Percentiles rank a stretch among this genome's conserved stretches.
phyloP scores from a whole-genome alignment of 106 monocot species.

The Posidonia australis region DNA sequence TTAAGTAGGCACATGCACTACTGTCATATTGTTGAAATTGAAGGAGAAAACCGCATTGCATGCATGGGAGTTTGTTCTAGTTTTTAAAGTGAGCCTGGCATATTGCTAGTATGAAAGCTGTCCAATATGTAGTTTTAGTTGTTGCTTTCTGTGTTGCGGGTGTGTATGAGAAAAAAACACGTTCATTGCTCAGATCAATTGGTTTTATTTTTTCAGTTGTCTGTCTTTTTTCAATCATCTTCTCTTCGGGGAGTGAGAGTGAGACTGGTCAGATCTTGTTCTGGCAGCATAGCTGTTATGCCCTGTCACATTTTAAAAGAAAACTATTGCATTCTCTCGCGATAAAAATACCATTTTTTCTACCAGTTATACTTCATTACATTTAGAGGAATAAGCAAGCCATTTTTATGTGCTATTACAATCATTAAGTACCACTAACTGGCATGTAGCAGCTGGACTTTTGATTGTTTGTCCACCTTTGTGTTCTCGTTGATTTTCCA shows the following conservation, averaged over 20 bases:
- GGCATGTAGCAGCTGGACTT: no score
- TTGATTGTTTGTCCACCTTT: no score
- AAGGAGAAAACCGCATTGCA: no score
- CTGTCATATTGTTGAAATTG: no score
- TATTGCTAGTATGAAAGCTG: neutral
- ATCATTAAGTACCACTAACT: no score
- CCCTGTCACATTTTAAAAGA: neutral
- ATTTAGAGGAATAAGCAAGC: no score
- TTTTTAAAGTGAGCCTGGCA: neutral
- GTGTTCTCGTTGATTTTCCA: neutral
- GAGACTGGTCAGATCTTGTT: slow-evolving; percentile 3
- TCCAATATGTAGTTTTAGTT: neutral
- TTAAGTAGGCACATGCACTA: no score
- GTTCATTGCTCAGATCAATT: neutral
- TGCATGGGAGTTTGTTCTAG: neutral
- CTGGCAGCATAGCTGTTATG: neutral
- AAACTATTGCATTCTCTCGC: neutral
- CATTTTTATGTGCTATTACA: no score
- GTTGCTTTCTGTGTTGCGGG: neutral
- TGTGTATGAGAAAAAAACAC: neutral
- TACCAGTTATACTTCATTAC: no score
- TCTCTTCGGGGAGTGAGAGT: neutral
- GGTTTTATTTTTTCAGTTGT: neutral
- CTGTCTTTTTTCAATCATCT: neutral
- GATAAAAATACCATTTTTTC: no score